phyloP scores from a whole-genome alignment of 2,329 filamentous ascomycete species.

The Alternaria incomplexa region DNA sequence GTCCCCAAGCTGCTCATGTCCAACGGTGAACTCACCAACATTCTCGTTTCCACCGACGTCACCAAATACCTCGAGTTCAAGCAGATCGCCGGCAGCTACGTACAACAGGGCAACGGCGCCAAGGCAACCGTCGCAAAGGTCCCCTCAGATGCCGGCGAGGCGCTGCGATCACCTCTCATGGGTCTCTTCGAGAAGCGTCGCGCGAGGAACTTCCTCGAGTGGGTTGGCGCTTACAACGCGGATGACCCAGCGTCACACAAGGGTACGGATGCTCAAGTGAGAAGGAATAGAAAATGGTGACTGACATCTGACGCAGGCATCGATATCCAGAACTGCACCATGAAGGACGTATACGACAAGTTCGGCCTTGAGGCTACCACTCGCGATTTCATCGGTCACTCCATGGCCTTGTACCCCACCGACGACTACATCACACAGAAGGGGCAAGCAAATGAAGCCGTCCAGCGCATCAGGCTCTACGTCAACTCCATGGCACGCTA shows the following conservation, averaged over 20 bases:
- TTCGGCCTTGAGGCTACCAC: slow-evolving; percentile 90
- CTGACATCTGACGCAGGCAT: slow-evolving; percentile 62
- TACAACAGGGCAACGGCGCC: slow-evolving; percentile 82
- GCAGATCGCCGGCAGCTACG: slow-evolving; percentile 88
- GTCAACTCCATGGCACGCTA: slow-evolving; percentile 97
- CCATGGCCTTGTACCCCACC: slow-evolving; percentile 94
- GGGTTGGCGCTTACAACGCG: slow-evolving; percentile 84
- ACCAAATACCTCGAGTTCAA: slow-evolving; percentile 62
- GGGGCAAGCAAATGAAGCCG: slow-evolving; percentile 80
- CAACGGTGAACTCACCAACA: slow-evolving; percentile 97
- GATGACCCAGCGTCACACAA: slow-evolving; percentile 87
- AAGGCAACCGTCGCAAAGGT: slow-evolving; percentile 97
- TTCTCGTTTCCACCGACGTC: slow-evolving; percentile 90
- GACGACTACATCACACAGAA: slow-evolving; percentile 81
- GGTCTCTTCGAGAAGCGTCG: slow-evolving; percentile 97
- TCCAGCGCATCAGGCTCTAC: slow-evolving; percentile 93
- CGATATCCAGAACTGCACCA: slow-evolving; percentile 77
- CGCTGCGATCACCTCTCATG: slow-evolving; percentile 91
- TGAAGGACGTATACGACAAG: slow-evolving; percentile 99
- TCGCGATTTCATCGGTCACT: slow-evolving; percentile 95
- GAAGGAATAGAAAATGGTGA: neutral
- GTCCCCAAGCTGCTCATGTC: slow-evolving; percentile 99
- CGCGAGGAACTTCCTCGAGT: slow-evolving; percentile 96
- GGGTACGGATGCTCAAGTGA: slow-evolving; percentile 61
- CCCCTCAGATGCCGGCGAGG: slow-evolving; percentile 86